These are phyloP conservation scores for Hebeloma cylindrosporum DNA, from an alignment of 768 basidiomycete species.

Conservation along the genomic window DNA sequence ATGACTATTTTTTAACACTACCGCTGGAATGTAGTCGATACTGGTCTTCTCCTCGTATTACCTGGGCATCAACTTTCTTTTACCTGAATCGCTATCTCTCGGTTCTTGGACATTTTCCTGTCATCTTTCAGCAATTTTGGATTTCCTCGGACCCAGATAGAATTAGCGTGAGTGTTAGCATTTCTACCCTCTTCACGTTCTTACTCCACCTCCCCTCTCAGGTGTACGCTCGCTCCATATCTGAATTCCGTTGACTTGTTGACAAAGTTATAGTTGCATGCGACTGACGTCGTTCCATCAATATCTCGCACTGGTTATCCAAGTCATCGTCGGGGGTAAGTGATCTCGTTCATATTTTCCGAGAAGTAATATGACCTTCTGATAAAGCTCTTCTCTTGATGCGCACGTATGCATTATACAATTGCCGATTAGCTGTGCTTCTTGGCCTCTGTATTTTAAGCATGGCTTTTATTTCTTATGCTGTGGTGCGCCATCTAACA, in stretches of 20 bases:
- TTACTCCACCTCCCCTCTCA: not conserved
- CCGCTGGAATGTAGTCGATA: constrained; percentile 41
- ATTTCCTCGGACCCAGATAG: constrained; percentile 23
- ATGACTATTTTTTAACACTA: constrained; percentile 52
- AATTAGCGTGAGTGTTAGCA: constrained; percentile 23
- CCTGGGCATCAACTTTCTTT: constrained; percentile 40
- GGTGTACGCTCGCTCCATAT: not conserved
- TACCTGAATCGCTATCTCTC: constrained; percentile 45
- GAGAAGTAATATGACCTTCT: not conserved
- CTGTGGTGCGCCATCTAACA: constrained; percentile 20
- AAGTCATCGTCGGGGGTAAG: constrained; percentile 40
- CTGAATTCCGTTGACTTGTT: not conserved
- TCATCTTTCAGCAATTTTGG: constrained; percentile 35
- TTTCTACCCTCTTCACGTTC: not conserved
- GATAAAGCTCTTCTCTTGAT: constrained; percentile 36
- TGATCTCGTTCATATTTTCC: constrained; percentile 2
- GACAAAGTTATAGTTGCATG: constrained; percentile 23
- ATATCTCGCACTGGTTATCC: constrained; percentile 33
- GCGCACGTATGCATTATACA: constrained; percentile 43
- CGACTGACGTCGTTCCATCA: constrained; percentile 28
- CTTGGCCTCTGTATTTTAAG: constrained; percentile 24
- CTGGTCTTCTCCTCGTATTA: constrained; percentile 37
- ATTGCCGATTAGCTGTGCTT: constrained; percentile 28
- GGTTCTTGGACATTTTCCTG: constrained; percentile 38
- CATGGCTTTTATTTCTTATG: constrained; percentile 28